Percentiles rank a stretch among this genome's conserved stretches.
Evolutionary conservation across 495 filamentous ascomycete species (phyloP).

Genomic region (Cercophora scortea): DNA sequence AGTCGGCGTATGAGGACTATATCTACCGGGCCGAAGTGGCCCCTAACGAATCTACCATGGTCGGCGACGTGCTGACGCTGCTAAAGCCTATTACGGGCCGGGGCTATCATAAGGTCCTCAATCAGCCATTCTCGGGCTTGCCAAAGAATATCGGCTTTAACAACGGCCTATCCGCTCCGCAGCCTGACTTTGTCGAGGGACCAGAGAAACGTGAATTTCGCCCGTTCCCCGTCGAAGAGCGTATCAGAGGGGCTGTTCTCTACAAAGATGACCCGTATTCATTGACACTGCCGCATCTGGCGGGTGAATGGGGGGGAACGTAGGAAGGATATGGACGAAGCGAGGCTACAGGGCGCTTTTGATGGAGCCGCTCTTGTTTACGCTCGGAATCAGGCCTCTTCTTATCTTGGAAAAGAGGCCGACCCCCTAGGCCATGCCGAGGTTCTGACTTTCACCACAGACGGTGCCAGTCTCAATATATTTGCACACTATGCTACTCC

Average conservation of each 20-base stretch:
- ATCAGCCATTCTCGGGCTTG: not conserved
- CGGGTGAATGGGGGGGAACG: slow-evolving; percentile 15
- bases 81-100: slow-evolving; percentile 9
- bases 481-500: slow-evolving; percentile 20
- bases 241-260: slow-evolving; percentile 15
- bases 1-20: slow-evolving; percentile 12
- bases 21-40: slow-evolving; percentile 8
- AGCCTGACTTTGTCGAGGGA: not conserved
- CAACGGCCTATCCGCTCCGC: not conserved
- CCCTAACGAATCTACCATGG: slow-evolving; percentile 16
- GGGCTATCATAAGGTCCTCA: slow-evolving; percentile 2
- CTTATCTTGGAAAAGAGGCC: slow-evolving; percentile 3
- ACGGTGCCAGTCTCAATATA: slow-evolving; percentile 18
- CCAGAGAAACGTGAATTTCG: not conserved
- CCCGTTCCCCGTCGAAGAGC: not conserved
- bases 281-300: slow-evolving; percentile 14
- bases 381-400: not conserved
- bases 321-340: slow-evolving; percentile 12
- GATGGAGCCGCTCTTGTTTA: slow-evolving; percentile 18
- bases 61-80: slow-evolving; percentile 3
- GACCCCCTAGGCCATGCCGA: slow-evolving; percentile 17
- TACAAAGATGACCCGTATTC: slow-evolving; percentile 15
- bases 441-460: slow-evolving; percentile 23
- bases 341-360: slow-evolving; percentile 12
- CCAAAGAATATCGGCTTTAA: slow-evolving; percentile 12